Percentiles rank a stretch among this genome's conserved stretches.
These are phyloP conservation scores for Arthrobotrys sinensis DNA, from an alignment of 2,329 filamentous ascomycete species.

Conservation along the genomic window DNA sequence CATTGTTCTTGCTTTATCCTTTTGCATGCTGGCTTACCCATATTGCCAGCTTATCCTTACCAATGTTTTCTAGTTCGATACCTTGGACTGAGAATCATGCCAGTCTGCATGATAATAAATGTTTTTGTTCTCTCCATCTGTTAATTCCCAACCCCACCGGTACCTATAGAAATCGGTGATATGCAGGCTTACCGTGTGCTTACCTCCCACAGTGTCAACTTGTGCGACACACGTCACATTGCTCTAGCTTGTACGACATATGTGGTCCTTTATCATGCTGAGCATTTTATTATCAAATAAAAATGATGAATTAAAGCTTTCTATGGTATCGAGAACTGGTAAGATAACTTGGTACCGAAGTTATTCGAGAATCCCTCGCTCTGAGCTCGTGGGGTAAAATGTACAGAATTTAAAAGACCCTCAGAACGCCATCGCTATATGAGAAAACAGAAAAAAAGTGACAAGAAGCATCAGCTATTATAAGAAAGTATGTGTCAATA, in stretches of 20 bases:
- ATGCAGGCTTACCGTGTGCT: too few relatives aligned
- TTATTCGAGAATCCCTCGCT: background rate
- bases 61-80: constrained; percentile 3
- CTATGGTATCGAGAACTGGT: background rate
- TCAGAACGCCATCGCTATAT: constrained; percentile 34
- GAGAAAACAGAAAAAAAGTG: background rate
- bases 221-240: too few relatives aligned
- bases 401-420: background rate
- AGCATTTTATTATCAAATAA: too few relatives aligned
- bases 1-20: constrained; percentile 19
- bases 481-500: background rate
- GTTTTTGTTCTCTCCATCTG: background rate
- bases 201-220: too few relatives aligned
- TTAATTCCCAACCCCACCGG: background rate
- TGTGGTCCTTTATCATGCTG: too few relatives aligned
- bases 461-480: background rate
- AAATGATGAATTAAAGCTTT: too few relatives aligned
- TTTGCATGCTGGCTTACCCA: constrained; percentile 9
- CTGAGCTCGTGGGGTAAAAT: background rate
- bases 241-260: too few relatives aligned
- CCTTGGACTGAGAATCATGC: background rate
- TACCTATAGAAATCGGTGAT: too few relatives aligned
- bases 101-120: constrained; percentile 20
- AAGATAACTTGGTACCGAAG: background rate
- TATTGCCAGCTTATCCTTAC: constrained; percentile 3